phyloP scores from a whole-genome alignment of 441 rosid genomes.

The Macaranga tanarius region DNA sequence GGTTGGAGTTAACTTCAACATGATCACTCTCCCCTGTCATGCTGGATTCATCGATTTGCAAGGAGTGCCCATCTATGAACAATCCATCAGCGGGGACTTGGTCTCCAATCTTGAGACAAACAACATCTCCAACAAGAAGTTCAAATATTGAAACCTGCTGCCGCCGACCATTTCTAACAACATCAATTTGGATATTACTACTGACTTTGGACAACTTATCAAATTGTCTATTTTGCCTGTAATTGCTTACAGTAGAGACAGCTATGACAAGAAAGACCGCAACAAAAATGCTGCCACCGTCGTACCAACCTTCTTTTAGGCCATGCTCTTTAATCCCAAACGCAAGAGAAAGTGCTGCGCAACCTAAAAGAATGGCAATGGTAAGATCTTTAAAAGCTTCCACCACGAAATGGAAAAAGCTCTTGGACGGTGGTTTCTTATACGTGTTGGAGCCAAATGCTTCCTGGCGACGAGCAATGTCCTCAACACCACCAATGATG shows the following conservation, averaged over 20 bases:
- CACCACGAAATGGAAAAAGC: slow-evolving; percentile 34
- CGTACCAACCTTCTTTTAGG: slow-evolving; percentile 46
- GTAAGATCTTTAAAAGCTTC: slow-evolving; percentile 48
- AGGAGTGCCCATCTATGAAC: slow-evolving; percentile 39
- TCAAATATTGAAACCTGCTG: slow-evolving; percentile 37
- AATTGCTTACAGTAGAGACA: slow-evolving; percentile 42
- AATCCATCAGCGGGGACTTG: slow-evolving; percentile 54
- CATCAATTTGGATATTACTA: slow-evolving; percentile 34
- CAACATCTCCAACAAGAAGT: slow-evolving; percentile 45
- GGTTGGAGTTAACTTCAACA: slow-evolving; percentile 24
- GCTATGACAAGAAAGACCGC: slow-evolving; percentile 40
- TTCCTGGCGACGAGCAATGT: slow-evolving; percentile 37
- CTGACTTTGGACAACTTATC: slow-evolving; percentile 31
- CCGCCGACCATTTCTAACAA: slow-evolving; percentile 34
- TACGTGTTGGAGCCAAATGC: slow-evolving; percentile 64
- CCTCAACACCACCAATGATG: slow-evolving; percentile 32
- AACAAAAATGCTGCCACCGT: slow-evolving; percentile 50
- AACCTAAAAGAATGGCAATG: slow-evolving; percentile 38
- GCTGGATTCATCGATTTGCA: slow-evolving; percentile 46
- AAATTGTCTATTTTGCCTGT: slow-evolving; percentile 38
- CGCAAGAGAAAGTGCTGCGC: slow-evolving; percentile 46
- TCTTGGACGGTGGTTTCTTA: slow-evolving; percentile 53
- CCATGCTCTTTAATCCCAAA: slow-evolving; percentile 48
- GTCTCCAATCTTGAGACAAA: slow-evolving; percentile 43
- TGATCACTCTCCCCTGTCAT: slow-evolving; percentile 47